Conservation (phyloP, 306 rosid genomes). For the Corylus americana region DNA sequence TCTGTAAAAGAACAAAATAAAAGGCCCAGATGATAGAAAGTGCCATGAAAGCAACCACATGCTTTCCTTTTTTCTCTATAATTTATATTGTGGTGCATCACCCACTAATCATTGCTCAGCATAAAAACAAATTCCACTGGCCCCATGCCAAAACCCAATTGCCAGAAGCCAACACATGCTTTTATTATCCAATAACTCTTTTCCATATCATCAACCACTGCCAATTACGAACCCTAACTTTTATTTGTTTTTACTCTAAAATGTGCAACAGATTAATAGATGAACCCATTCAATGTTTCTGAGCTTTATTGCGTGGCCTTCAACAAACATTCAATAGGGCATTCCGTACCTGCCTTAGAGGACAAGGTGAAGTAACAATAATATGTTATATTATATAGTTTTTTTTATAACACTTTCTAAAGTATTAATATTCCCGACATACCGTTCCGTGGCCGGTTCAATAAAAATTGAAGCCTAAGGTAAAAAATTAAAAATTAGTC, state of each 20-base stretch:
- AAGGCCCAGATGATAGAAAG: conserved; percentile 47
- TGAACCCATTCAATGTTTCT: not conserved
- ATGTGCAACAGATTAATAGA: not conserved
- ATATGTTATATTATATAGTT: too few species aligned
- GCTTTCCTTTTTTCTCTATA: conserved; percentile 31
- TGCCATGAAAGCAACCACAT: conserved; percentile 66
- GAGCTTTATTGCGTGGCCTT: not conserved
- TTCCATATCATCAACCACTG: conserved; percentile 27
- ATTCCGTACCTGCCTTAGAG: too few species aligned
- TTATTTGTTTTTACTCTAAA: not conserved
- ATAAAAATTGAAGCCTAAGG: too few species aligned
- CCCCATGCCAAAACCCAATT: conserved; percentile 57
- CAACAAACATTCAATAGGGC: too few species aligned
- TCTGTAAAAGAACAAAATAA: conserved; percentile 22
- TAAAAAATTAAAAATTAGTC: too few species aligned
- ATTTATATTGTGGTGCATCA: conserved; percentile 57
- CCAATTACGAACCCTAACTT: conserved; percentile 13
- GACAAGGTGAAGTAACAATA: too few species aligned
- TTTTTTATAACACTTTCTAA: too few species aligned
- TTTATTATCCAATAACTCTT: conserved; percentile 30
- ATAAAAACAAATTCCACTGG: conserved; percentile 55
- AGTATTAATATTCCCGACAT: too few species aligned
- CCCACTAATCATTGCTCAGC: conserved; percentile 73
- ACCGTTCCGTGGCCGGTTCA: too few species aligned
- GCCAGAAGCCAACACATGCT: conserved; percentile 39